Evolutionary conservation across 192 early-diverging fungal genomes (phyloP), one percentile per base, ranked within the genome.

Genomic region (Thoreauomyces humboldtii): DNA sequence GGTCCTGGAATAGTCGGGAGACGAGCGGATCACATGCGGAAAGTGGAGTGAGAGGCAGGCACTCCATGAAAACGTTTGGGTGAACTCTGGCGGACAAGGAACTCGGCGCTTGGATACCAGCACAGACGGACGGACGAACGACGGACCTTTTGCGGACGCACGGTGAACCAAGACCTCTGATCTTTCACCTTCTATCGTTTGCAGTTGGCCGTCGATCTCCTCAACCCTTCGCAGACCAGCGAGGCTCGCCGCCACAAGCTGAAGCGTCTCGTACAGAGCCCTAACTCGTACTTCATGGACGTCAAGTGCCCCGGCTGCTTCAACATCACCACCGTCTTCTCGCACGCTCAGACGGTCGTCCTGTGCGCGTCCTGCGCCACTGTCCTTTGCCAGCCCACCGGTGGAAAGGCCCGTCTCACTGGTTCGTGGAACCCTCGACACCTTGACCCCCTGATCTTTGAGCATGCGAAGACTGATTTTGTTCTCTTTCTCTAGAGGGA

Each of bases 261-360:
- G 66, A 96, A 96, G 87, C 87, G 94, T 78, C 81, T 94, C 54
- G 94, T 96, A 75, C 94, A 93, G 84, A 87, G 85, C 79, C 92
- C 94, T 43, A 90, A 98, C 89, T 96, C 95, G 22, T 96, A 88
- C 89, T 96, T 96, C 81, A 96, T 98, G 94, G 95, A 98, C 70
- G 94, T 98, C 63, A 96, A 95, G 82, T 98, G 95, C 86, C 80
- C 91, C 57, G 91, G 88, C 81, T 60, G 27, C 70, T 48, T 44
- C 19, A 35, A 31, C 77, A 95, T 99, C 82, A 97, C 94, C 81
- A 96, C 94, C 73, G 94, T 99, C 73, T 99, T 99, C 89, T 89
- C 87, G 81, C 95, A 99, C 82, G 94, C 95, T 75, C 95, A 99
- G 81, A 94, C 94, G 68, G 96, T 99, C 54, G 96, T 99, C 58